These are phyloP conservation scores for Capsicum rhomboideum DNA, from an alignment of 257 asterid genomes.

Conservation along the genomic window DNA sequence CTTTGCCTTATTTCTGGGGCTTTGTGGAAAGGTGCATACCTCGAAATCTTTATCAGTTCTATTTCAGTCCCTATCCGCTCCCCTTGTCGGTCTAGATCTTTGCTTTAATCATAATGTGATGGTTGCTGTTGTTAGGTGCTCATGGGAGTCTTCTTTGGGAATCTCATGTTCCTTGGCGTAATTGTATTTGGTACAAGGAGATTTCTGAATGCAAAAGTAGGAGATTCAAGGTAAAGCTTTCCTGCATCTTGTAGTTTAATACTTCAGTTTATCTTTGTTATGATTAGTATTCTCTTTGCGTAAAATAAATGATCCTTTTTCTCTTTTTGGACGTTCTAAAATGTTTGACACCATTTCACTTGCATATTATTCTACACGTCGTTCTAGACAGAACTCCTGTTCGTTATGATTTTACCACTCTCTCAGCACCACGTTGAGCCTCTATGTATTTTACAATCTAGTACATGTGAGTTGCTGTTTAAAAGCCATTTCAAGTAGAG, in stretches of 20 bases:
- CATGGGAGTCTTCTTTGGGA: constrained; percentile 43
- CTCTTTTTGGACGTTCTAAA: background rate
- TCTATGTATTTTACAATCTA: background rate
- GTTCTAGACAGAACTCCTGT: background rate
- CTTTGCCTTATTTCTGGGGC: constrained; percentile 29
- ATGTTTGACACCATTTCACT: background rate
- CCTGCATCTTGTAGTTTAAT: background rate
- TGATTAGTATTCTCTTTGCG: background rate
- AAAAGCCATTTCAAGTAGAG: background rate
- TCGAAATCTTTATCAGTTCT: background rate
- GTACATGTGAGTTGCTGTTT: background rate
- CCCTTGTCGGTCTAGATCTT: background rate
- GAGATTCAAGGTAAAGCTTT: constrained; percentile 36
- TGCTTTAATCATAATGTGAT: background rate
- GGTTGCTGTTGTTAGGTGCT: constrained; percentile 34
- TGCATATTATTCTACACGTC: background rate
- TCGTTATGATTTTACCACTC: background rate
- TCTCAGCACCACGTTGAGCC: background rate
- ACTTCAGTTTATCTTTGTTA: background rate
- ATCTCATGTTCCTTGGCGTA: constrained; percentile 32
- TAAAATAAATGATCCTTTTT: background rate
- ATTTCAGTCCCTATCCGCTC: background rate
- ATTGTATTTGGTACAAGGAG: constrained; percentile 36
- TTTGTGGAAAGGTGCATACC: constrained; percentile 43
- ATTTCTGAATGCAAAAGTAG: constrained; percentile 30